Base-by-base conservation (phyloP, 768 basidiomycete species). In the Pulveroboletus sp. region DNA sequence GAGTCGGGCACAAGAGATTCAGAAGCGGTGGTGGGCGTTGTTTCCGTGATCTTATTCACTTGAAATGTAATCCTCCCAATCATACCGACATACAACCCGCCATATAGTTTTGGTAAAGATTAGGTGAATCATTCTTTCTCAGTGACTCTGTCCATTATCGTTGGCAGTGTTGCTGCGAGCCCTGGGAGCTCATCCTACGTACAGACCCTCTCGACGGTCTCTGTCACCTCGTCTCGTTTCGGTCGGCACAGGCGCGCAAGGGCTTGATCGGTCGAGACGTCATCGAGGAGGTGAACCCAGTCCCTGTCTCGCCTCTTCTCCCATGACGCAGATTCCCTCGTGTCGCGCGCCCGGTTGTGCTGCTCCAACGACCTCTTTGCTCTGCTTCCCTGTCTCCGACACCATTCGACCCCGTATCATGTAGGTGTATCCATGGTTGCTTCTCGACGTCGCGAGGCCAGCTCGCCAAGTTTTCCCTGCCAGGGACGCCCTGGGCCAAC, bases 361-460 rank as follows among this genome's bases (percentile, higher is more conserved):
- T 67, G 65, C 29, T 50, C 54, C 3, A 65, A 63, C 29, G 63
- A 67, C 37, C 40, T 67, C 41, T 26, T 37, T 1, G 20, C 35
- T 12, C 29, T 12, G 32, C n/a, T 60, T 32, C 45, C 38, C 0
- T 9, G 16, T 37, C 29, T 34, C 16, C 48, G 2, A 6, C 45
- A 17, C n/a, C 17, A 35, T 20, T 37, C 27, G 8, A 9, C 32
- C 19, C 35, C 27, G 7, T 7, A 29, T n/a, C 64, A 64, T 88
- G 64, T 88, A 89, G 54, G 73, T 67, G 12, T 90, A 91, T 60
- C 77, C 87, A 0, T 90, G 89, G 88, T 78, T 81, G 7, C 62
- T 88, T 47, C 78, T 90, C 24, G 84, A 87, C 54, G 74, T 72
- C 0, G 74, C 76, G 22, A 63, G 68, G 10, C 72, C 75, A 85